phyloP scores from a whole-genome alignment of 768 basidiomycete genomes.

The Rhodotorula babjevae region DNA sequence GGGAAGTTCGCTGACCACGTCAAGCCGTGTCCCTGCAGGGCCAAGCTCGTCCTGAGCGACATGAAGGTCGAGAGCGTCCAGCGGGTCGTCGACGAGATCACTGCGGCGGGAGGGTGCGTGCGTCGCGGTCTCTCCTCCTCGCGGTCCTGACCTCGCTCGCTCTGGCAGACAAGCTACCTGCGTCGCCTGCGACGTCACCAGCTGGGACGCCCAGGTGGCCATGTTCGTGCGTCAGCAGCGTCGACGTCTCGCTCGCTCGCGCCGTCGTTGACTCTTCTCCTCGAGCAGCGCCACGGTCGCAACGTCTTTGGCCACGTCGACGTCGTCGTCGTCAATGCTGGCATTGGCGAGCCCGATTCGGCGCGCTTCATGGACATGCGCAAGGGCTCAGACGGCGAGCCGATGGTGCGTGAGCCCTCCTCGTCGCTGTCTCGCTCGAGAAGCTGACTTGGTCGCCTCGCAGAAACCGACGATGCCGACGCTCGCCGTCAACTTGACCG shows the following conservation, averaged over 20 bases:
- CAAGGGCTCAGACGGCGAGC: conserved; percentile 48
- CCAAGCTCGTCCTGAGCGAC: conserved; percentile 29
- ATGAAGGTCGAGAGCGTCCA: neutral
- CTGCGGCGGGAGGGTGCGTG: conserved; percentile 9
- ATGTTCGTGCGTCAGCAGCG: conserved; percentile 18
- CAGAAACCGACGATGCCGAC: conserved; percentile 52
- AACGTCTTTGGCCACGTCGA: conserved; percentile 42
- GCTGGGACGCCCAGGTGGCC: conserved; percentile 27
- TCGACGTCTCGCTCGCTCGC: no score
- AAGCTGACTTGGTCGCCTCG: neutral
- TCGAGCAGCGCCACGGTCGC: conserved; percentile 12
- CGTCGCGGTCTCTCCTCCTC: no score
- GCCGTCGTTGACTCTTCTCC: neutral
- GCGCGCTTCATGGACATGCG: conserved; percentile 12
- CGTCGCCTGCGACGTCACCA: conserved; percentile 12
- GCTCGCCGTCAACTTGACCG: conserved; percentile 55
- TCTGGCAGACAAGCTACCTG: conserved; percentile 8
- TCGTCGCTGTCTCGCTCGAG: no score
- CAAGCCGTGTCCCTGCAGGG: neutral
- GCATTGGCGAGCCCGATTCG: conserved; percentile 48
- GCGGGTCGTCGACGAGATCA: conserved; percentile 22
- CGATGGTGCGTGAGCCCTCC: conserved; percentile 30
- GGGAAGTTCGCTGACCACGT: neutral
- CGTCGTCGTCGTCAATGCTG: conserved; percentile 49
- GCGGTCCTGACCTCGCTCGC: no score